Percentiles rank a stretch among this genome's conserved stretches.
These are phyloP conservation scores for Phytophthora rubi DNA, from an alignment of 352 stramenopile species.

Conservation along the genomic window DNA sequence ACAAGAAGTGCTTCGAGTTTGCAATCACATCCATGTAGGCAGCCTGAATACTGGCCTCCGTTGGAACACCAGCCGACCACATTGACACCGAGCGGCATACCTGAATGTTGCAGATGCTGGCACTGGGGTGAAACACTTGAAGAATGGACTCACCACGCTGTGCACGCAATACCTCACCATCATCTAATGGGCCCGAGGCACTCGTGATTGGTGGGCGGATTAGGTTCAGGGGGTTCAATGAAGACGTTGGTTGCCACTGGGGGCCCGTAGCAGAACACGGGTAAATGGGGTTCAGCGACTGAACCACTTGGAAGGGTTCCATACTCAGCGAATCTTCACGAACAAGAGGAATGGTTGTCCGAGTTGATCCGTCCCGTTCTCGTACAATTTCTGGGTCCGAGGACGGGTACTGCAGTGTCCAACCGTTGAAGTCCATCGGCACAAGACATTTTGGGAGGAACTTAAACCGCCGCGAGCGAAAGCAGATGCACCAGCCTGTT, in stretches of 20 bases:
- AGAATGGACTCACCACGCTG: constrained; percentile 70
- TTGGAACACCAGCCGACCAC: constrained; percentile 87
- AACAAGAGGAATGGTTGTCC: constrained; percentile 53
- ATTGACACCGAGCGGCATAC: constrained; percentile 86
- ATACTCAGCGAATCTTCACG: constrained; percentile 70
- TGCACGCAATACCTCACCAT: constrained; percentile 63
- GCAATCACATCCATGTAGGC: constrained; percentile 87
- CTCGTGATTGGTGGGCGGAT: constrained; percentile 32
- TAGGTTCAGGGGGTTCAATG: constrained; percentile 41
- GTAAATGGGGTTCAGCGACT: constrained; percentile 45
- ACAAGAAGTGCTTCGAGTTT: constrained; percentile 86
- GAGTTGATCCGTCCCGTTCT: constrained; percentile 41
- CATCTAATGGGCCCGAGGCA: constrained; percentile 33
- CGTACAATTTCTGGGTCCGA: constrained; percentile 52
- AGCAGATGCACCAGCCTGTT: constrained; percentile 89
- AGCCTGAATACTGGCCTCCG: constrained; percentile 82
- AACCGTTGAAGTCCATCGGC: constrained; percentile 89
- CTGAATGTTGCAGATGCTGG: constrained; percentile 81
- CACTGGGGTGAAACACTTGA: constrained; percentile 74
- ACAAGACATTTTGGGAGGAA: constrained; percentile 84
- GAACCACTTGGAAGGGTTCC: constrained; percentile 60
- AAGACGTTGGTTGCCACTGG: constrained; percentile 34
- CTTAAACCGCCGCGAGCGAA: constrained; percentile 83
- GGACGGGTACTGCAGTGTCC: constrained; percentile 76
- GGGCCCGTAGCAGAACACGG: constrained; percentile 40